Base-by-base conservation (phyloP, 805 yeast species). In the Zygosaccharomyces siamensis region DNA sequence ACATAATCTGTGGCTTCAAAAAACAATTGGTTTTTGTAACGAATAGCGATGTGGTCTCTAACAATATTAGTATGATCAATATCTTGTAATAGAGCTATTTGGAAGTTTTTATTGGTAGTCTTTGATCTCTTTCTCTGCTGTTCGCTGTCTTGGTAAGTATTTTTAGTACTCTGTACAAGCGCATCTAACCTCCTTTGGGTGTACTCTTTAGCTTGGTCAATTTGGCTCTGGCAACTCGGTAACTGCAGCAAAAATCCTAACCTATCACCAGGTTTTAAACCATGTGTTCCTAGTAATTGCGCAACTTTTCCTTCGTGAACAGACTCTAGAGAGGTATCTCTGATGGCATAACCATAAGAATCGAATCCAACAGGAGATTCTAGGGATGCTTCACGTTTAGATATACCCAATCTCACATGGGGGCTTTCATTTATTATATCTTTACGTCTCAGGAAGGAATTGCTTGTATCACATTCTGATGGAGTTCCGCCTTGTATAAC, bases 291-390 rank as follows among this genome's bases (percentile, higher is more conserved):
- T 73, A 84, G 72, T 54, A 80, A 78, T 30, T 76, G 68, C n/a
- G 37, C 45, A 18, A 62, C 39, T 40, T 57, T 60, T 12, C 71
- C 70, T 32, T 62, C 64, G 54, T 93, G 95, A 21, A 93, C 74
- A 26, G 78, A 79, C 55, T 86, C 86, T 2, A 95, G 90, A 5
- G 76, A 74, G 32, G 77, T 75, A 67, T 92, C 97, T 50, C 97
- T 74, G 2, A 93, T 61, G 2, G 96, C 97, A 66, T 93, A 92
- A 0, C 97, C 92, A 68, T 89, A 93, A 0, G 89, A 92, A 66
- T 93, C 98, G 59, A 80, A 88, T 2, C 99, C 99, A 5, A 90
- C 93, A 0, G 99, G 98, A 0, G 95, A 96, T 57, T 92, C 97
- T 39, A 90, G 67, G 43, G 89, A 79, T 2, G 96, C 93, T 61